Conservation (phyloP, 2,329 filamentous ascomycete genomes). For the Dactylellina haptotyla region DNA sequence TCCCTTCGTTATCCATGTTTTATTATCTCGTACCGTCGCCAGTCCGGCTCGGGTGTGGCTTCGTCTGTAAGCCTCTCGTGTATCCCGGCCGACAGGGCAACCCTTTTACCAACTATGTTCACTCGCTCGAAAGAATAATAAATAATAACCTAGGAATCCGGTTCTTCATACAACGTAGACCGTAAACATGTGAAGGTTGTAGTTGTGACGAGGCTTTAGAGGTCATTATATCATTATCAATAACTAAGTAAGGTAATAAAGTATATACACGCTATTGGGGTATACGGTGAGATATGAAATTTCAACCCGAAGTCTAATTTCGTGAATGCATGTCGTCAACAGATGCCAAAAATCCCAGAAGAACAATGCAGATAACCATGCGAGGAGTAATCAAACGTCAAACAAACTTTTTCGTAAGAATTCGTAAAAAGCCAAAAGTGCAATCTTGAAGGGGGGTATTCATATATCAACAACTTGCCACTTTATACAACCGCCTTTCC, state of each 20-base stretch:
- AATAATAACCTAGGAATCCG: constrained; percentile 16
- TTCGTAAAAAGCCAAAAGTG: too few relatives aligned
- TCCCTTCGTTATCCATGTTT: constrained; percentile 24
- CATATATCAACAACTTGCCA: too few relatives aligned
- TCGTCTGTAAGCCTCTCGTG: constrained; percentile 15
- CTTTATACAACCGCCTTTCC: not conserved
- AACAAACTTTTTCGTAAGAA: too few relatives aligned
- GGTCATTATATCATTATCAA: not conserved
- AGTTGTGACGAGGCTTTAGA: not conserved
- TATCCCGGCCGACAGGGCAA: not conserved
- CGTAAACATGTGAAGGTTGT: not conserved
- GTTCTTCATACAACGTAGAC: not conserved
- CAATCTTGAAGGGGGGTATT: too few relatives aligned
- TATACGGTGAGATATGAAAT: too few relatives aligned
- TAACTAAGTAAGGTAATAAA: too few relatives aligned
- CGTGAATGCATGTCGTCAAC: too few relatives aligned
- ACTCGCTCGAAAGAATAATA: constrained; percentile 41
- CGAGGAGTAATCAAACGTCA: too few relatives aligned
- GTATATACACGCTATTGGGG: too few relatives aligned
- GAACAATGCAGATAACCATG: too few relatives aligned
- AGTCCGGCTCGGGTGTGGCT: constrained; percentile 5
- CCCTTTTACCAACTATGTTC: constrained; percentile 24
- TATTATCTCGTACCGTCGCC: constrained; percentile 5
- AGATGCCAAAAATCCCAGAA: too few relatives aligned
- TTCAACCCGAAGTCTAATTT: too few relatives aligned